These are phyloP conservation scores for Astragalus membranaceus DNA, from an alignment of 306 rosid genomes.

Conservation along the genomic window DNA sequence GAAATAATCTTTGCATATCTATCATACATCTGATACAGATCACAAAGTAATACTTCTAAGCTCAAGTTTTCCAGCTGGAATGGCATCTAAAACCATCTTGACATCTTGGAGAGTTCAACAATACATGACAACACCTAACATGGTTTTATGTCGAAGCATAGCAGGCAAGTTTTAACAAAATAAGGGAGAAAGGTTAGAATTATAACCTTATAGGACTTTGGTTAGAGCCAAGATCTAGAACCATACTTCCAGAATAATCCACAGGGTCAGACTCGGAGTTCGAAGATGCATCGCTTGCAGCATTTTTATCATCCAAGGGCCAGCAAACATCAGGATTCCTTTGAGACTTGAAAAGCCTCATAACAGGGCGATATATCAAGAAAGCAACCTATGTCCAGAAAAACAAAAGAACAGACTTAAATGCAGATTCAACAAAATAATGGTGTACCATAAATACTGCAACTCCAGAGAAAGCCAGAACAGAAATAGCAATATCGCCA, in stretches of 20 bases:
- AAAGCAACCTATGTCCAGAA: slow-evolving; percentile 68
- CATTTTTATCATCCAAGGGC: slow-evolving; percentile 67
- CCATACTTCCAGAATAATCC: slow-evolving; percentile 40
- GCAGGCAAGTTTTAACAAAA: not conserved
- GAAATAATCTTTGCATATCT: slow-evolving; percentile 6
- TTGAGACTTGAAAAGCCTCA: slow-evolving; percentile 80
- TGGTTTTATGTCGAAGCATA: not conserved
- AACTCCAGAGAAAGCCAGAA: not conserved
- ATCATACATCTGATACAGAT: not conserved
- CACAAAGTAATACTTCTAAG: not conserved
- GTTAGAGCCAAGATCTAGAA: slow-evolving; percentile 72
- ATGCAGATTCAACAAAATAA: slow-evolving; percentile 14
- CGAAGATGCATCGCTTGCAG: slow-evolving; percentile 31
- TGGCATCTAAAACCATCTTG: not conserved
- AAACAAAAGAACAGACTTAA: not conserved
- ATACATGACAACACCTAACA: not conserved
- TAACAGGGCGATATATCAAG: slow-evolving; percentile 91
- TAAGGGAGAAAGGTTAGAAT: not conserved
- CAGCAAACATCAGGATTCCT: slow-evolving; percentile 63
- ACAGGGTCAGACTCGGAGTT: slow-evolving; percentile 54
- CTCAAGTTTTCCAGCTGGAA: slow-evolving; percentile 1
- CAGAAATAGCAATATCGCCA: not conserved
- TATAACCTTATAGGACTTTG: slow-evolving; percentile 52
- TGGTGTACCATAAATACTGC: not conserved
- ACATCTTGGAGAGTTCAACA: not conserved